Conservation (phyloP, 345 rosid genomes). For the Syzygium aqueum region DNA sequence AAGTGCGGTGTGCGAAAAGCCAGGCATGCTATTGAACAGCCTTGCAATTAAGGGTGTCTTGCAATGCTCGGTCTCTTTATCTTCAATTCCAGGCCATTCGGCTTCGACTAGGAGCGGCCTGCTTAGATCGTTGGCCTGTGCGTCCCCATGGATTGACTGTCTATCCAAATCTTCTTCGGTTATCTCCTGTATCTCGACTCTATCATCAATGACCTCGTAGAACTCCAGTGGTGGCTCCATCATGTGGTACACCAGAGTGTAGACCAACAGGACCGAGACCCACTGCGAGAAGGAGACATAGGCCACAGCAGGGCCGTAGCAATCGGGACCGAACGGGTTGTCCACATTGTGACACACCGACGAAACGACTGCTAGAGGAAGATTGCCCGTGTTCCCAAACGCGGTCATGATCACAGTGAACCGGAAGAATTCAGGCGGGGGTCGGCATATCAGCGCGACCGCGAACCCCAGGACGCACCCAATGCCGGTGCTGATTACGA, state of each 20-base stretch:
- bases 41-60: slow-evolving; percentile 79
- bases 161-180: slow-evolving; percentile 6
- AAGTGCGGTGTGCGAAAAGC: slow-evolving; percentile 32
- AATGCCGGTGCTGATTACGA: slow-evolving; percentile 50
- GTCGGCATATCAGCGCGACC: slow-evolving; percentile 69
- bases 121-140: slow-evolving; percentile 29
- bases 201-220: slow-evolving; percentile 73
- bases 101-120: slow-evolving; percentile 79
- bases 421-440: slow-evolving; percentile 68
- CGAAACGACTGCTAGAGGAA: slow-evolving; percentile 68
- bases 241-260: slow-evolving; percentile 93
- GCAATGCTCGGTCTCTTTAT: slow-evolving; percentile 74
- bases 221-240: slow-evolving; percentile 90
- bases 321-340: slow-evolving; percentile 56
- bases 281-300: slow-evolving; percentile 87
- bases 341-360: slow-evolving; percentile 62
- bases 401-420: slow-evolving; percentile 86
- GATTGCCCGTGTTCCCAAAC: slow-evolving; percentile 90
- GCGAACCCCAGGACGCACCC: slow-evolving; percentile 59
- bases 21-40: slow-evolving; percentile 46
- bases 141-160: neutral
- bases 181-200: slow-evolving; percentile 40
- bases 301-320: slow-evolving; percentile 69
- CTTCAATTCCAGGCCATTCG: slow-evolving; percentile 96
- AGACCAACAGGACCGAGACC: slow-evolving; percentile 90